These are phyloP conservation scores for Diaporthe citriasiana DNA, from an alignment of 2,329 filamentous ascomycete genomes.

Conservation along the genomic window DNA sequence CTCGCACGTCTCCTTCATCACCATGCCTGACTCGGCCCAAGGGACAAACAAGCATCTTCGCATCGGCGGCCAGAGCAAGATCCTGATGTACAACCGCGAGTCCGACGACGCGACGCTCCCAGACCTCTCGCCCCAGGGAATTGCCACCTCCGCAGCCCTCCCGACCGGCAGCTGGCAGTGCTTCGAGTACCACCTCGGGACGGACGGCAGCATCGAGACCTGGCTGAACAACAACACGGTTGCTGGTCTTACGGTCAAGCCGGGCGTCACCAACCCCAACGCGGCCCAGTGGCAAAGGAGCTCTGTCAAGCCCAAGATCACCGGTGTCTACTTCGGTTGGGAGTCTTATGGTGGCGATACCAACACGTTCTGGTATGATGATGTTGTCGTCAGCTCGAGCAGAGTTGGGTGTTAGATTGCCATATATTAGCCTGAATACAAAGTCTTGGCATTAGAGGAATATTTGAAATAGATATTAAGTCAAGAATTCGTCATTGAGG, in stretches of 20 bases:
- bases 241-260: slow-evolving; percentile 63
- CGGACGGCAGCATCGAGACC: slow-evolving; percentile 71
- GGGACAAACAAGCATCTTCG: slow-evolving; percentile 71
- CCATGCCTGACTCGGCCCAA: slow-evolving; percentile 71
- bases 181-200: slow-evolving; percentile 72
- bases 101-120: slow-evolving; percentile 73
- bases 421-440: background rate
- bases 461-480: background rate
- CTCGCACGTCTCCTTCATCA: slow-evolving; percentile 74
- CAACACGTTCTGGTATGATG: slow-evolving; percentile 76
- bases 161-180: slow-evolving; percentile 68
- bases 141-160: slow-evolving; percentile 66
- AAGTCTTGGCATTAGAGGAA: background rate
- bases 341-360: slow-evolving; percentile 72
- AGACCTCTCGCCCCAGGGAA: slow-evolving; percentile 71
- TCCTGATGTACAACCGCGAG: slow-evolving; percentile 76
- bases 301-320: slow-evolving; percentile 64
- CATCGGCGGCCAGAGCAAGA: slow-evolving; percentile 71
- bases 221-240: slow-evolving; percentile 69
- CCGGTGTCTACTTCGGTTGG: slow-evolving; percentile 73
- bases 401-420: slow-evolving; percentile 61
- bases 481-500: background rate
- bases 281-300: slow-evolving; percentile 67
- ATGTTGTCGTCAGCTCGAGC: slow-evolving; percentile 64
- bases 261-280: slow-evolving; percentile 64